Base-by-base conservation (phyloP, 2,329 filamentous ascomycete species). In the Arachnopeziza araneosa region DNA sequence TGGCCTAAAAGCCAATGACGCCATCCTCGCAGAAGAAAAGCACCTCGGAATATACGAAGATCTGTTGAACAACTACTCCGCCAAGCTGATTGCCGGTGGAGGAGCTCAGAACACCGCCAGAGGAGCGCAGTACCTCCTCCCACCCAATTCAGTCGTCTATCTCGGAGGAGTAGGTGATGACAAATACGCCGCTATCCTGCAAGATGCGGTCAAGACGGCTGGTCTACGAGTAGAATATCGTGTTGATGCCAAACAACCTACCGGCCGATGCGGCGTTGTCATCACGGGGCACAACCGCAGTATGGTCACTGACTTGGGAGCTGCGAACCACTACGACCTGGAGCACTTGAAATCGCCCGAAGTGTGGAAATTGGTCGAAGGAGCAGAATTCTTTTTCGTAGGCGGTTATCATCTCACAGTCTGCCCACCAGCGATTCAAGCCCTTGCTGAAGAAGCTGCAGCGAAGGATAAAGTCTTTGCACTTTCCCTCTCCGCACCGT, bases 361-460 rank as follows among this genome's bases (percentile, higher is more conserved):
- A 77, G 88, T 98, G 77, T 99, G 95, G 95, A 83, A 85, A 67
- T 83, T 97, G 56, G 95, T 95, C 62, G 86, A 98, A 84, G 86
- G 89, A 70, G 93, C 93, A 59, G 84, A 93, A 73, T 82, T 89
- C 70, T 97, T 88, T 83, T 99, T 96, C 73, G 87, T 99, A 64
- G 95, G 95, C 72, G 95, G 95, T 52, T 99, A 92, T 81, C 95
- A 99, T 81, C 85, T 99, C 81, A 99, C 95, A 50, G 95, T 99
- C 72, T 96, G 88, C 78, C 91, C 93, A 52, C 87, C 89, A 23
- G 93, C 95, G 67, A 92, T 96, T 73, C 81, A 93, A 81, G 91
- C 92, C 66, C 83, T 99, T 54, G 93, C 89, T 68, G 88, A 96
- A 77, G 90, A 98, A 78, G 93, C 95, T 60, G 93, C 91, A 49